Base-by-base conservation (phyloP, 768 basidiomycete species). In the Dacryopinax primogenitus region DNA sequence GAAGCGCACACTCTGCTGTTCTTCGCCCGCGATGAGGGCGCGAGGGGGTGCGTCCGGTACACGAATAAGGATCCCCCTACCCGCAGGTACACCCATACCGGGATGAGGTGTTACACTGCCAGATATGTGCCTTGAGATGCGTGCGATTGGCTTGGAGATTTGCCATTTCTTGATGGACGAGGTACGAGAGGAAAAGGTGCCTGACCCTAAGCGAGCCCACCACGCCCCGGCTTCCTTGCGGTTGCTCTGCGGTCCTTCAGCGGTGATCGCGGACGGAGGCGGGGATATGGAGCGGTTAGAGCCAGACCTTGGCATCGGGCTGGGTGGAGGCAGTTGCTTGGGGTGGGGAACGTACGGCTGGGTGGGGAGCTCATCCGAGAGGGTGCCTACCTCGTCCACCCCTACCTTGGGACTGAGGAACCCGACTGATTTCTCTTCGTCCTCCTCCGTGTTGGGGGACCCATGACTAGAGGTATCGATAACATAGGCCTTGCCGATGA, bases 261-360 rank as follows among this genome's bases (percentile, higher is more conserved):
- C 13, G 4, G 51, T 15, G 51, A 32, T 15, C 3, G 51, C 51
- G 18, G 51, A n/a, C 37, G 37, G 51, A 6, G 51, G 51, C 7
- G 51, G 51, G 13, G 51, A 58, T 11, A 58, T 11, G 4, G 51
- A 58, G 51, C 51, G 51, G 51, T 58, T 58, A 11, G 51, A 58
- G 13, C 51, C 51, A 3, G 51, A 58, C 32, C 21, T 58, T 23
- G 51, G 51, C 3, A 58, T 44, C 6, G 41, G 51, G 30, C 23
- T 58, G 13, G 51, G n/a, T n/a, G n/a, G n/a, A n/a, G n/a, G 51
- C 13, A 58, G 51, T 9, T 58, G 26, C 18, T 58, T 58, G 51
- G 51, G 51, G 51, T 58, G 51, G 4, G 51, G 51, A 30, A 58
- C 51, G 51, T 58, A 58, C 23, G 51, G 51, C 51, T 58, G 51